Evolutionary conservation across 1,139 yeast genomes (phyloP).

Genomic region (Scheffersomyces stambukii): DNA sequence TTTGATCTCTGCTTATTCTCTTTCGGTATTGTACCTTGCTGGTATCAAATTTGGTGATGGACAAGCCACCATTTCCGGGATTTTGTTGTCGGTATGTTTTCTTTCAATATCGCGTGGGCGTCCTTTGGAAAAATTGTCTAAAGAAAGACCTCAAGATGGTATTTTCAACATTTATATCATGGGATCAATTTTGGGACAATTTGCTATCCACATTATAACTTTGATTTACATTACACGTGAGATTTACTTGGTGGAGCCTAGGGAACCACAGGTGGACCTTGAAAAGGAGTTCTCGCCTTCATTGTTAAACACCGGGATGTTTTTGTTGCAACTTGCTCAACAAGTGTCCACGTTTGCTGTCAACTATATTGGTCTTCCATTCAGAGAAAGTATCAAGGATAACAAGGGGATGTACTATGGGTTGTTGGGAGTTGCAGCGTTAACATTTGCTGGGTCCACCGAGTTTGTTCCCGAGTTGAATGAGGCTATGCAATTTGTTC

Average conservation of each 20-base stretch:
- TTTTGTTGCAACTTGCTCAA: slow-evolving; percentile 88
- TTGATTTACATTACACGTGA: slow-evolving; percentile 78
- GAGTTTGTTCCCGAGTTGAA: slow-evolving; percentile 94
- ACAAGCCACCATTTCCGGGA: slow-evolving; percentile 91
- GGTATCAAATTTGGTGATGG: slow-evolving; percentile 98
- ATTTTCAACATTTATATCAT: slow-evolving; percentile 91
- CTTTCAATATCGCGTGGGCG: slow-evolving; percentile 92
- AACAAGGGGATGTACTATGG: slow-evolving; percentile 98
- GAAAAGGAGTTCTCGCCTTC: slow-evolving; percentile 90
- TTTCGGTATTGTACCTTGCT: slow-evolving; percentile 89
- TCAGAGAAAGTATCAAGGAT: slow-evolving; percentile 84
- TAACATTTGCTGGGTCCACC: slow-evolving; percentile 89
- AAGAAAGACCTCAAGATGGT: slow-evolving; percentile 97
- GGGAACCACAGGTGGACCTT: slow-evolving; percentile 82
- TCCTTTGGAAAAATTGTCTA: slow-evolving; percentile 83
- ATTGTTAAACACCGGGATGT: slow-evolving; percentile 91
- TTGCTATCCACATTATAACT: slow-evolving; percentile 84
- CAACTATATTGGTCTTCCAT: slow-evolving; percentile 95
- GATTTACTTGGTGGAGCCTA: slow-evolving; percentile 85
- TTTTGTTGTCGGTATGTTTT: slow-evolving; percentile 90
- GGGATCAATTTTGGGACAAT: slow-evolving; percentile 97
- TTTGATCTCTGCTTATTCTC: slow-evolving; percentile 92
- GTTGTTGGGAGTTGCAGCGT: slow-evolving; percentile 80
- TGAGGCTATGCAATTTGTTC: slow-evolving; percentile 86
- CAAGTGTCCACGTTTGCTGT: slow-evolving; percentile 98